Evolutionary conservation across 768 basidiomycete genomes (phyloP), one percentile per base, ranked within the genome.

Genomic region (Tylopilus plumbeoviolaceoides): DNA sequence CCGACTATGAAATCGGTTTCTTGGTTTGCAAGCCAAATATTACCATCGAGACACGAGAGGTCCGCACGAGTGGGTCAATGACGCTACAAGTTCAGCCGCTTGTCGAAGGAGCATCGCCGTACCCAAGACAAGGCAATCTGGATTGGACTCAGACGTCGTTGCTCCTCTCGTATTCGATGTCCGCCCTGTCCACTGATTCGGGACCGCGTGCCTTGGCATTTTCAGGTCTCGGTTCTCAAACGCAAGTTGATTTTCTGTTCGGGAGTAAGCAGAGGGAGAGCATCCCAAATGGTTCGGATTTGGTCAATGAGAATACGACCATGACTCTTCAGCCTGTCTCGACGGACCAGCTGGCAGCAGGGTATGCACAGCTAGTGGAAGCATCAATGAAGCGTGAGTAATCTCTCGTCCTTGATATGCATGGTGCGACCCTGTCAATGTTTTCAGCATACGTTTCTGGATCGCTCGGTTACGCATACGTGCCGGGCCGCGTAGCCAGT

Each of bases 21-120:
- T 51, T 64, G 20, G 52, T 52, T 15, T 64, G 64, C 48, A 63
- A 62, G 36, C 63, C 64, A 1, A 60, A 66, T 15, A 48, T 59
- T 20, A 56, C 51, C 2, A 55, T 64, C 5, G 57, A 65, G 48
- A 62, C 60, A 12, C 56, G 64, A 14, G 61, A 65, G 39, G 39
- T 64, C 17, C 53, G 54, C 23, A 58, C 61, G 18, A 47, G 38
- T n/a, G 58, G 55, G 1, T 54, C 51, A 6, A 58, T 50, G 55
- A 47, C 48, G 1, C 38, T 60, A n/a, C 48, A 25, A 7, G 59
- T 59, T 21, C 58, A 50, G n/a, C 48, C 58, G 12, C 30, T 53
- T 11, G 20, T 48, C 20, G 7, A 30, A 1, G 33, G 35, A 2
- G 40, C 33, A 35, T 27, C 39, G 5, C 51, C 51, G 17, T 54